A percentile compares a stretch with the other conserved stretches of the same genome.
These are phyloP conservation scores for Lichtheimia ramosa DNA, from an alignment of 371 early-diverging fungal genomes.

Conservation along the genomic window DNA sequence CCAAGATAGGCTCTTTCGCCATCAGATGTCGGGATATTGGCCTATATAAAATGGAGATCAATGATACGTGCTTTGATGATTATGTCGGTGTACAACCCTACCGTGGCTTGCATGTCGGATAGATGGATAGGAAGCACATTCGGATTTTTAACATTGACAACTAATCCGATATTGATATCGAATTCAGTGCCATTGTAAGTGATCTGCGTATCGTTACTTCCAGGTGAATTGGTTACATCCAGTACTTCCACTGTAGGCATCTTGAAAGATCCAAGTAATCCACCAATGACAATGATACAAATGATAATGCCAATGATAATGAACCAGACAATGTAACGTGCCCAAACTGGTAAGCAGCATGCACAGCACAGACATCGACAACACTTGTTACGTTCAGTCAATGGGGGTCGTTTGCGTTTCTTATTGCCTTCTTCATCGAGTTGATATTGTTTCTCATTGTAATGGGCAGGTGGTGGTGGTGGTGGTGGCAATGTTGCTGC, in stretches of 20 bases:
- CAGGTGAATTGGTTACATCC: constrained; percentile 25
- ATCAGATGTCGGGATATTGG: constrained; percentile 37
- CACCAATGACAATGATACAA: constrained; percentile 33
- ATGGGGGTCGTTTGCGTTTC: constrained; percentile 2
- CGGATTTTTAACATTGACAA: constrained; percentile 39
- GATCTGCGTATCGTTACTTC: constrained; percentile 22
- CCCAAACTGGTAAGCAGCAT: constrained; percentile 47
- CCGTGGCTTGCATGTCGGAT: constrained; percentile 35
- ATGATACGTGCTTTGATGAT: constrained; percentile 29
- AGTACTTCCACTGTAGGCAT: constrained; percentile 35
- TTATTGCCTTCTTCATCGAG: not conserved
- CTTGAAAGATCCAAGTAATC: constrained; percentile 34
- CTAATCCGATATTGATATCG: constrained; percentile 38
- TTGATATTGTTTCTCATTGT: not conserved
- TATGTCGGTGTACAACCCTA: constrained; percentile 27
- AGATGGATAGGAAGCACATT: constrained; percentile 37
- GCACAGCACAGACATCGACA: constrained; percentile 42
- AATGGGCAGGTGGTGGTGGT: not conserved
- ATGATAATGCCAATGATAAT: constrained; percentile 41
- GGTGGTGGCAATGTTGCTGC: constrained; percentile 2
- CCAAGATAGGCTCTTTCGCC: constrained; percentile 29
- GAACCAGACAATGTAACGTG: constrained; percentile 36
- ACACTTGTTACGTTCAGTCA: constrained; percentile 30
- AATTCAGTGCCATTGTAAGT: constrained; percentile 23
- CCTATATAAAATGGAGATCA: constrained; percentile 22